Evolutionary conservation across 1,284 basidiomycete species (phyloP).

Genomic region (Naganishia liquefaciens): DNA sequence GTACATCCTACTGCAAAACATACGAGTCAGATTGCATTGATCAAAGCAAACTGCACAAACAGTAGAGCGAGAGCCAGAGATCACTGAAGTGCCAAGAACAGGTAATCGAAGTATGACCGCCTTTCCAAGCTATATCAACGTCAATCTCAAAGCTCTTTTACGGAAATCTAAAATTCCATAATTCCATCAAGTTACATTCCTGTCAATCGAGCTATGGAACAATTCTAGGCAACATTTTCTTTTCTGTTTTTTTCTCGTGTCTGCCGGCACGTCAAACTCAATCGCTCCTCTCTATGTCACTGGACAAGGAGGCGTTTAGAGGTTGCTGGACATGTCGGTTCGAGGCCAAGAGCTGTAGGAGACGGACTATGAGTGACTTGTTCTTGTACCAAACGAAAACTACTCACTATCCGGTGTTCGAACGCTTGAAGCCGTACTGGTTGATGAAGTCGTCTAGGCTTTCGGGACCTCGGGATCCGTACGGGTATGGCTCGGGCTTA

Average conservation of each 20-base stretch:
- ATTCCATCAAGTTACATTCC: conserved; percentile 5
- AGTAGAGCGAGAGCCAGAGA: too few species aligned
- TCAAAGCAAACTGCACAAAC: too few species aligned
- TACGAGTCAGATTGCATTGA: too few species aligned
- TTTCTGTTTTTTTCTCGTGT: conserved; percentile 4
- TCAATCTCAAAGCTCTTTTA: too few species aligned
- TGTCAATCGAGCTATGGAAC: background rate
- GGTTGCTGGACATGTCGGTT: conserved; percentile 40
- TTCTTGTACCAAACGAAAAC: background rate
- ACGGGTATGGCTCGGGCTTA: conserved; percentile 75
- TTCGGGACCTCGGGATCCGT: conserved; percentile 90
- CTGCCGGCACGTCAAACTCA: too few species aligned
- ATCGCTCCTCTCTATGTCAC: background rate
- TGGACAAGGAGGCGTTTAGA: conserved; percentile 19
- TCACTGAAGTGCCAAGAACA: too few species aligned
- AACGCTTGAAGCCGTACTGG: conserved; percentile 76
- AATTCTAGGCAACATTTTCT: background rate
- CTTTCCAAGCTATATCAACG: too few species aligned
- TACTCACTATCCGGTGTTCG: conserved; percentile 70
- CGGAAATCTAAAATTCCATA: conserved; percentile 1
- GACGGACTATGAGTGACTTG: conserved; percentile 12
- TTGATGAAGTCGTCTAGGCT: conserved; percentile 73
- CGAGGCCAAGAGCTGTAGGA: conserved; percentile 49
- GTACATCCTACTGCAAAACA: too few species aligned
- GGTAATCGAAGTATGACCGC: too few species aligned